Percentiles rank a stretch among this genome's conserved stretches.
Evolutionary conservation across 352 stramenopile genomes (phyloP).

Genomic region (Globisporangium parvum): DNA sequence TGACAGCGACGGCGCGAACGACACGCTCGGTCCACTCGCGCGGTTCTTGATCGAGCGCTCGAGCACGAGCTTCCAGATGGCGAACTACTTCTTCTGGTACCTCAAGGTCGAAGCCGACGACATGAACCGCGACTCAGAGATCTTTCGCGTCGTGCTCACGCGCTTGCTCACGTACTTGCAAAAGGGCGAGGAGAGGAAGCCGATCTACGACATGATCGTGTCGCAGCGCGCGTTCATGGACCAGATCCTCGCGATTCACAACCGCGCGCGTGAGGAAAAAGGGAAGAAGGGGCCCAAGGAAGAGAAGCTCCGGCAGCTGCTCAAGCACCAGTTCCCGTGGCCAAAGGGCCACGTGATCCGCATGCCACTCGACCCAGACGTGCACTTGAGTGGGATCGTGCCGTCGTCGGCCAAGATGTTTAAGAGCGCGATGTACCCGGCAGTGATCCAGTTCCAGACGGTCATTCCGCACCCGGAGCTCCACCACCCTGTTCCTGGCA

Average conservation of each 20-base stretch:
- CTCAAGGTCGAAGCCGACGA: slow-evolving; percentile 76
- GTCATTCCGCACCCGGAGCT: slow-evolving; percentile 48
- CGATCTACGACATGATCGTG: slow-evolving; percentile 89
- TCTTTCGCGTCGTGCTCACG: slow-evolving; percentile 73
- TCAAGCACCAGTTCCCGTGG: slow-evolving; percentile 83
- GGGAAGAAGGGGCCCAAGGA: slow-evolving; percentile 97
- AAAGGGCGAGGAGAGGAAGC: slow-evolving; percentile 84
- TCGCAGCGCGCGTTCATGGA: slow-evolving; percentile 93
- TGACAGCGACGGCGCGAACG: slow-evolving; percentile 15
- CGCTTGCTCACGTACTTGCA: slow-evolving; percentile 94
- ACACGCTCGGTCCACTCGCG: slow-evolving; percentile 70
- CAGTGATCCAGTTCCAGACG: slow-evolving; percentile 94
- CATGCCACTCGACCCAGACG: slow-evolving; percentile 81
- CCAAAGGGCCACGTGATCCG: slow-evolving; percentile 72
- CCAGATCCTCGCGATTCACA: slow-evolving; percentile 91
- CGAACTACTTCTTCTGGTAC: slow-evolving; percentile 98
- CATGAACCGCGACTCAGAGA: slow-evolving; percentile 62
- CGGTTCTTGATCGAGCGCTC: slow-evolving; percentile 94
- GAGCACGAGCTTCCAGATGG: slow-evolving; percentile 92
- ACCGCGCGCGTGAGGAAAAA: slow-evolving; percentile 88
- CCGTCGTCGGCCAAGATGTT: slow-evolving; percentile 94
- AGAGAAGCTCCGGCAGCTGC: slow-evolving; percentile 84
- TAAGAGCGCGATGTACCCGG: slow-evolving; percentile 97
- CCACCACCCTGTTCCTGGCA: slow-evolving; percentile 8
- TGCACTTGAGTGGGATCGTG: slow-evolving; percentile 88